Percentiles rank a stretch among this genome's conserved stretches.
Conservation (phyloP, 2,329 filamentous ascomycete genomes). For the Trichothecium roseum region DNA sequence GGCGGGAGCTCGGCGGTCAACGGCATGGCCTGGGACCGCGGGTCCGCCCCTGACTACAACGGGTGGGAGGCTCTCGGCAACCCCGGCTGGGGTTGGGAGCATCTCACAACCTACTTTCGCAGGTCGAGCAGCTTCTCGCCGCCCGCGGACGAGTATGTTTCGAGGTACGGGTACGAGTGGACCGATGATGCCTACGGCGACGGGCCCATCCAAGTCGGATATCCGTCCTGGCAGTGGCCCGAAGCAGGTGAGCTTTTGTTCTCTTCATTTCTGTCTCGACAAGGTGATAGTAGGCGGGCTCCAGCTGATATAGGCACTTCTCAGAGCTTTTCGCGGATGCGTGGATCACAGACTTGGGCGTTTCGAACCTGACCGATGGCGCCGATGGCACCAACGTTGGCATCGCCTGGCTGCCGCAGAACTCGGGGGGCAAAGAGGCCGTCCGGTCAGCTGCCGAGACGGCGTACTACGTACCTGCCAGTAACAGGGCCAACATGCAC, state of each 20-base stretch:
- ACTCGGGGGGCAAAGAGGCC: constrained; percentile 9
- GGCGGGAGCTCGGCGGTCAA: constrained; percentile 20
- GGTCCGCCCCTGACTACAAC: constrained; percentile 17
- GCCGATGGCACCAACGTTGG: constrained; percentile 13
- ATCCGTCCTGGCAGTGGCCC: constrained; percentile 14
- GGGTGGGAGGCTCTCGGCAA: constrained; percentile 25
- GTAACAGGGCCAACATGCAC: constrained; percentile 9
- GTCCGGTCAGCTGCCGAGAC: constrained; percentile 11
- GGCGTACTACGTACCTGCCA: constrained; percentile 10
- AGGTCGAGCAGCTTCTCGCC: constrained; percentile 11
- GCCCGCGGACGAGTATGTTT: constrained; percentile 9
- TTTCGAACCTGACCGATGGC: constrained; percentile 8
- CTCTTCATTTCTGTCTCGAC: too few relatives aligned
- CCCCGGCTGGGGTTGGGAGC: constrained; percentile 24
- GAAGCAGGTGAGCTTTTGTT: constrained; percentile 6
- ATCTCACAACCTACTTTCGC: constrained; percentile 13
- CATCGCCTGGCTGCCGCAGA: constrained; percentile 12
- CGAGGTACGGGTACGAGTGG: constrained; percentile 12
- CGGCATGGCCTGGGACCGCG: constrained; percentile 18
- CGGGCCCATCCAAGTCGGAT: constrained; percentile 13
- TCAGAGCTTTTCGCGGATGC: constrained; percentile 6
- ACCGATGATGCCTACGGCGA: constrained; percentile 11
- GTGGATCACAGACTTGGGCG: constrained; percentile 10
- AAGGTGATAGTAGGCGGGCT: background rate
- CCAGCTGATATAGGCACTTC: background rate